Conservation (phyloP, 257 asterid genomes). For the Primulina eburnea region DNA sequence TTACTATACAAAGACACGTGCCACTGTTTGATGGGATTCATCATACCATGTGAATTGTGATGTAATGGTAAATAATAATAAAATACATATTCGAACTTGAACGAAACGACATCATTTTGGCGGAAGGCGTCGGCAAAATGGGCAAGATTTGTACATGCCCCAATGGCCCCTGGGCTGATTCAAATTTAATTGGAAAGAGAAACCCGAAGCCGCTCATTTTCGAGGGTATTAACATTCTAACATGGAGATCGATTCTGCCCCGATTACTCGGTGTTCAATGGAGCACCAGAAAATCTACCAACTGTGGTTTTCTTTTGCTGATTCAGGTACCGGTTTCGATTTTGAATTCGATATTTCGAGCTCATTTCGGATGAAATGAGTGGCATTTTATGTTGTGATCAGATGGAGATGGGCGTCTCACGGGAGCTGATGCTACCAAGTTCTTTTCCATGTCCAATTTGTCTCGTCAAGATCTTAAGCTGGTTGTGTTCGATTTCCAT, state of each 20-base stretch:
- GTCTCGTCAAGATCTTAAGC: constrained; percentile 93
- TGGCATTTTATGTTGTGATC: background rate
- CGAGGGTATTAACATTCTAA: background rate
- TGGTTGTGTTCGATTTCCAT: constrained; percentile 33
- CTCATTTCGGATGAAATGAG: background rate
- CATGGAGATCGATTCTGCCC: constrained; percentile 83
- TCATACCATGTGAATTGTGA: no score
- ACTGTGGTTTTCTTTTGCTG: constrained; percentile 71
- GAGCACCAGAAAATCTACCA: constrained; percentile 83
- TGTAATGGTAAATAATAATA: no score
- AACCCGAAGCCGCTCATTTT: background rate
- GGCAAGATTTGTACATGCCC: background rate
- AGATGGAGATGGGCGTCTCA: constrained; percentile 94
- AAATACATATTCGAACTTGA: no score
- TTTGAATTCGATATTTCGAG: background rate
- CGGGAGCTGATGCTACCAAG: constrained; percentile 83
- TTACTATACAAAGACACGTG: no score
- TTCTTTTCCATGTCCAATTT: constrained; percentile 77
- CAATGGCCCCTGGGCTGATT: background rate
- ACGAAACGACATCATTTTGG: background rate
- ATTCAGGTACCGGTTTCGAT: constrained; percentile 55
- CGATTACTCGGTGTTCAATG: constrained; percentile 75
- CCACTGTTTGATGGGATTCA: no score
- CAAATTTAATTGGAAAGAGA: background rate
- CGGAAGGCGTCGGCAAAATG: background rate